A percentile compares a stretch with the other conserved stretches of the same genome.
phyloP scores from a whole-genome alignment of 179 eudicot genomes.

The Nepenthes alata region DNA sequence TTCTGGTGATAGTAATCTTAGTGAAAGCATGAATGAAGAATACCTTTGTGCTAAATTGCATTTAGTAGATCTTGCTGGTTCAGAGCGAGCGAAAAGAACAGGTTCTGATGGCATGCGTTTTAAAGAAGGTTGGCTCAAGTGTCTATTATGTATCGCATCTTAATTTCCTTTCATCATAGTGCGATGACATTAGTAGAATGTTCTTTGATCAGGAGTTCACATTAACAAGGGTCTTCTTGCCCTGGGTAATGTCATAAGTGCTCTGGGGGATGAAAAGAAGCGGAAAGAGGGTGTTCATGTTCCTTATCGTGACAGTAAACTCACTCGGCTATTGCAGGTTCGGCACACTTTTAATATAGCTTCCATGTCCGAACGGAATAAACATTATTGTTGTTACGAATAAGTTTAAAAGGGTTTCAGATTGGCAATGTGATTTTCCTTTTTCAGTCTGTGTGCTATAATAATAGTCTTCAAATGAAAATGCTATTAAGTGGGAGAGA shows the following conservation, averaged over 20 bases:
- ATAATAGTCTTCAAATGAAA: too few relatives aligned
- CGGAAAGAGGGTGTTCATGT: conserved; percentile 93
- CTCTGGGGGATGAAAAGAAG: conserved; percentile 98
- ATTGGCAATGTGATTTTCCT: too few relatives aligned
- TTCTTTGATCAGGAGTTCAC: conserved; percentile 66
- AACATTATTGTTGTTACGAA: too few relatives aligned
- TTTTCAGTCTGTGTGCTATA: too few relatives aligned
- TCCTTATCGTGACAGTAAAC: conserved; percentile 98
- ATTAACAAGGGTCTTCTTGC: conserved; percentile 98
- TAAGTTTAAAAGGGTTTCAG: too few relatives aligned
- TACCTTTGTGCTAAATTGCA: conserved; percentile 98
- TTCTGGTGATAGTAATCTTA: conserved; percentile 38
- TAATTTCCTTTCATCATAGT: background rate
- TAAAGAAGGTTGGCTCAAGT: conserved; percentile 60
- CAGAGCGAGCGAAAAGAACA: conserved; percentile 96
- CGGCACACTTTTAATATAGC: conserved; percentile 5
- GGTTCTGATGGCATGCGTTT: conserved; percentile 99
- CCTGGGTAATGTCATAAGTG: conserved; percentile 96
- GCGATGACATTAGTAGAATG: background rate
- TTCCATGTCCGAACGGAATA: too few relatives aligned
- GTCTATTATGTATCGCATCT: conserved; percentile 5
- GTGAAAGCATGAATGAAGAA: conserved; percentile 67
- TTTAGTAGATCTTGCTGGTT: conserved; percentile 98
- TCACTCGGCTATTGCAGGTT: conserved; percentile 96
- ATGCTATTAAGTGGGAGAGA: too few relatives aligned